Percentiles rank a stretch among this genome's conserved stretches.
Conservation (phyloP, 768 basidiomycete species). For the Clitopilus passeckerianus region DNA sequence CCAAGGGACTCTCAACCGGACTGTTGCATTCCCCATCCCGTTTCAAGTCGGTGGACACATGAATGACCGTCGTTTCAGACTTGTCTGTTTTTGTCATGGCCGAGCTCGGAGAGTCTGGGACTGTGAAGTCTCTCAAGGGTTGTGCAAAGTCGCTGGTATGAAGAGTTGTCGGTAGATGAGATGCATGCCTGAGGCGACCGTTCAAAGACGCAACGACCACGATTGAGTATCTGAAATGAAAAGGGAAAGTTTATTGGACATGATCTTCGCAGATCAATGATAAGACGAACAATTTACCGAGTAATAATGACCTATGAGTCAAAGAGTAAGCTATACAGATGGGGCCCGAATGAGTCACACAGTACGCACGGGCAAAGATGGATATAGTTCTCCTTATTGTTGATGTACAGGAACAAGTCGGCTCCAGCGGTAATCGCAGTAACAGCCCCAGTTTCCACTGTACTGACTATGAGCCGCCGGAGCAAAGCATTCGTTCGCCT, state of each 20-base stretch:
- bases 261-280: not conserved
- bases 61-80: not conserved
- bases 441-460: slow-evolving; percentile 13
- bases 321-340: not conserved
- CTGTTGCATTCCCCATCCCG: not conserved
- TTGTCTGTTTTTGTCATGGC: not conserved
- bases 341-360: not conserved
- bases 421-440: slow-evolving; percentile 13
- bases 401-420: slow-evolving; percentile 9
- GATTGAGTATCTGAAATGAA: not conserved
- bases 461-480: slow-evolving; percentile 8
- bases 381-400: not conserved
- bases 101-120: not conserved
- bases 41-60: not conserved
- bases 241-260: not conserved
- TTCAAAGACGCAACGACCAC: not conserved
- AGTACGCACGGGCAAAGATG: not conserved
- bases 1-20: not conserved
- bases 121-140: not conserved
- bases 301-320: not conserved
- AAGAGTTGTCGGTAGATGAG: not conserved
- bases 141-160: not conserved
- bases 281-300: not conserved
- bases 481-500: slow-evolving; percentile 8
- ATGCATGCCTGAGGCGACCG: not conserved